A percentile compares a stretch with the other conserved stretches of the same genome.
phyloP scores from a whole-genome alignment of 495 filamentous ascomycete genomes.

The Aspergillus asperescens region DNA sequence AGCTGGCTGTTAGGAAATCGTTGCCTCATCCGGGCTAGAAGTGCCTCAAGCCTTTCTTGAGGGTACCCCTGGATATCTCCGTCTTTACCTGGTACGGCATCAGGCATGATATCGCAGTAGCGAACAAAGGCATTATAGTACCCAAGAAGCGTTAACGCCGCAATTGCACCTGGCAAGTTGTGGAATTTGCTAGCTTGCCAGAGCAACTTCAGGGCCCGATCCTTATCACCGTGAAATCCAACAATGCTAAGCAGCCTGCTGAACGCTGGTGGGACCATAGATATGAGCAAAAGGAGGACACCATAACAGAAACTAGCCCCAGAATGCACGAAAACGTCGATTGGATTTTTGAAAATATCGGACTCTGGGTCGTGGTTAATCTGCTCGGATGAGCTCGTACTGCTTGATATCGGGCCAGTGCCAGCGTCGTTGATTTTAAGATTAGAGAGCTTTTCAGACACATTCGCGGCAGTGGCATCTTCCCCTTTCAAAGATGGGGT shows the following conservation, averaged over 20 bases:
- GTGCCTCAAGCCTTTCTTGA: slow-evolving; percentile 56
- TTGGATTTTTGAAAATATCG: slow-evolving; percentile 57
- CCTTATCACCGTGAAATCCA: slow-evolving; percentile 86
- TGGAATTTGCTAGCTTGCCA: slow-evolving; percentile 87
- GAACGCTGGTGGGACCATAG: slow-evolving; percentile 88
- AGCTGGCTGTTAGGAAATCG: slow-evolving; percentile 78
- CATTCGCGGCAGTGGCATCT: slow-evolving; percentile 13
- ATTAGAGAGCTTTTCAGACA: slow-evolving; percentile 30
- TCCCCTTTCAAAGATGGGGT: slow-evolving; percentile 14
- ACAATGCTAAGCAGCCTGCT: slow-evolving; percentile 77
- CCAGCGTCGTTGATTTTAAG: slow-evolving; percentile 21
- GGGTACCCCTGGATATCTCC: slow-evolving; percentile 65
- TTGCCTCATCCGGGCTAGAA: slow-evolving; percentile 66
- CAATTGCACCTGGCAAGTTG: slow-evolving; percentile 88
- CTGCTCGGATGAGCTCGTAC: slow-evolving; percentile 21
- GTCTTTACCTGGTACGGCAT: slow-evolving; percentile 45
- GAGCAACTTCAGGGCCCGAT: slow-evolving; percentile 74
- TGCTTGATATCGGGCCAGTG: slow-evolving; percentile 13
- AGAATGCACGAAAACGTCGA: slow-evolving; percentile 84
- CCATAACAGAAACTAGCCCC: slow-evolving; percentile 87
- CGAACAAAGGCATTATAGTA: slow-evolving; percentile 85
- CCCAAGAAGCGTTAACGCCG: slow-evolving; percentile 70
- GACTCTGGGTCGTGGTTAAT: slow-evolving; percentile 48
- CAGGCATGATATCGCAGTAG: slow-evolving; percentile 81
- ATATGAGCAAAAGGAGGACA: slow-evolving; percentile 74